Evolutionary conservation across 2,329 filamentous ascomycete genomes (phyloP).

Genomic region (Exophiala spinifera): DNA sequence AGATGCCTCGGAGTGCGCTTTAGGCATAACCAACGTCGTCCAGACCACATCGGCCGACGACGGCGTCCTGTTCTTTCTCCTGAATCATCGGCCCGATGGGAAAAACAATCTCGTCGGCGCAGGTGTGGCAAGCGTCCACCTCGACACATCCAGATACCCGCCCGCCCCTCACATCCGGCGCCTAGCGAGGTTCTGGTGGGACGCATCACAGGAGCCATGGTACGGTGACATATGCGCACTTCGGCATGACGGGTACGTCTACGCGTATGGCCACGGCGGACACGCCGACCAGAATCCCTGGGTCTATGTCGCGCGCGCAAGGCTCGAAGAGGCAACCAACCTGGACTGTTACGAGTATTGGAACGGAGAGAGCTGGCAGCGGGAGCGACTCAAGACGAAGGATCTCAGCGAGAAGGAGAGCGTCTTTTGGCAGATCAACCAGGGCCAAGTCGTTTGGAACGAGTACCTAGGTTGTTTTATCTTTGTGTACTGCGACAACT

Average conservation of each 20-base stretch:
- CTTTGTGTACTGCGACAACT: constrained; percentile 31
- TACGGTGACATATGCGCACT: constrained; percentile 30
- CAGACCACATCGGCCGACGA: constrained; percentile 13
- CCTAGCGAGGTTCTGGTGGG: constrained; percentile 28
- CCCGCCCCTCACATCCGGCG: constrained; percentile 21
- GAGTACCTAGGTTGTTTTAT: constrained; percentile 26
- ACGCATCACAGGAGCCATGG: constrained; percentile 28
- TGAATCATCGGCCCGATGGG: constrained; percentile 30
- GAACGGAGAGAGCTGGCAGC: constrained; percentile 28
- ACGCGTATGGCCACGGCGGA: constrained; percentile 31
- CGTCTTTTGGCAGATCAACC: constrained; percentile 31
- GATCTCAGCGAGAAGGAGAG: constrained; percentile 27
- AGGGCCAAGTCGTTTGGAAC: constrained; percentile 31
- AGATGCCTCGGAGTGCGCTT: constrained; percentile 19
- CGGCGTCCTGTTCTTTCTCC: constrained; percentile 28
- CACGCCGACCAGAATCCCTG: constrained; percentile 22
- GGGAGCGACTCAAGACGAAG: constrained; percentile 15
- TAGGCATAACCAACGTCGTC: constrained; percentile 31
- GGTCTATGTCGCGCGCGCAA: constrained; percentile 27
- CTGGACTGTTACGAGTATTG: constrained; percentile 30
- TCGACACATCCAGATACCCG: constrained; percentile 20
- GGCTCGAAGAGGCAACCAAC: constrained; percentile 16
- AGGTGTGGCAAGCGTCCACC: constrained; percentile 25
- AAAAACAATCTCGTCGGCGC: constrained; percentile 28
- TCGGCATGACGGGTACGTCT: constrained; percentile 22